Conservation (phyloP, 2,329 filamentous ascomycete genomes). For the Monilinia polystroma region DNA sequence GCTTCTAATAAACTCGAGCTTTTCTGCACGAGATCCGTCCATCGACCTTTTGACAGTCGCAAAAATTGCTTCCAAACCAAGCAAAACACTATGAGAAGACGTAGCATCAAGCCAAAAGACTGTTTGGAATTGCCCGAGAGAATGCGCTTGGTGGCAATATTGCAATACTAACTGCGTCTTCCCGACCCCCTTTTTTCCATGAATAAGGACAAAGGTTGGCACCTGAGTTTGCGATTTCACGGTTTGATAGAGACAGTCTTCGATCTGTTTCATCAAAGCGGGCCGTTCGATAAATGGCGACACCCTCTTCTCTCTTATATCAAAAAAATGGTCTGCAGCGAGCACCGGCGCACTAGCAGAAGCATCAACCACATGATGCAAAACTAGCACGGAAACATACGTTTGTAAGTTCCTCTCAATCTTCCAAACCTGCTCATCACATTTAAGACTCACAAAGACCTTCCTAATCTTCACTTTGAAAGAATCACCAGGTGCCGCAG, state of each 20-base stretch:
- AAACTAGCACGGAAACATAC: conserved; percentile 29
- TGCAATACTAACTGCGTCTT: conserved; percentile 29
- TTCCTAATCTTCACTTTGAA: conserved; percentile 29
- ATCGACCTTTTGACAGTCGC: conserved; percentile 26
- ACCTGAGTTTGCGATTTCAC: conserved; percentile 23
- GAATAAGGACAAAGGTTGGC: conserved; percentile 26
- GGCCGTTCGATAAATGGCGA: conserved; percentile 24
- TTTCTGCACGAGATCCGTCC: conserved; percentile 26
- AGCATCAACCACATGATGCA: conserved; percentile 31
- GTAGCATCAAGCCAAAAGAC: conserved; percentile 29
- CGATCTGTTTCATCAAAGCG: conserved; percentile 23
- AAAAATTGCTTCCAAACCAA: conserved; percentile 28
- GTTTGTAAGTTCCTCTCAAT: conserved; percentile 31
- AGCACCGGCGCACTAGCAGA: conserved; percentile 15
- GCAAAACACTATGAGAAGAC: conserved; percentile 21
- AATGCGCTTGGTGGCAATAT: conserved; percentile 26
- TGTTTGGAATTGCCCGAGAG: conserved; percentile 25
- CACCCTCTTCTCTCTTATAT: conserved; percentile 26
- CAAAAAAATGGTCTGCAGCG: conserved; percentile 27
- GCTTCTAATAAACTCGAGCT: conserved; percentile 26
- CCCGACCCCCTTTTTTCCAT: conserved; percentile 24
- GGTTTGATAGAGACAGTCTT: conserved; percentile 21
- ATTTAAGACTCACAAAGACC: conserved; percentile 28
- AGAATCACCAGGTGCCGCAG: conserved; percentile 24
- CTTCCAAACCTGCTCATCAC: conserved; percentile 29